Base-by-base conservation (phyloP, 441 rosid genomes). In the Populus trichocarpa region DNA sequence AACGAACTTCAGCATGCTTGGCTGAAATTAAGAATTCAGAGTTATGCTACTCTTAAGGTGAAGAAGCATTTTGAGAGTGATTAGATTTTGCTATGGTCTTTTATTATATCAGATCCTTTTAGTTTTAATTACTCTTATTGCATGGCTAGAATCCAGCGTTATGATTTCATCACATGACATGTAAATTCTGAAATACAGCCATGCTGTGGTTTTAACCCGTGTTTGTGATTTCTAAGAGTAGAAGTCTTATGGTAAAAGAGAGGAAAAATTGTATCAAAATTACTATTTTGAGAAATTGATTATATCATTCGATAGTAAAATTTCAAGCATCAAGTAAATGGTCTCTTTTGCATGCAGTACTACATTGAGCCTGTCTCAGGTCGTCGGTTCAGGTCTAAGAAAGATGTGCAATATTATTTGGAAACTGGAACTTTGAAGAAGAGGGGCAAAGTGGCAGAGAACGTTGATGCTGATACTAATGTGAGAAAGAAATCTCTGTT, bases 321-420 rank as follows among this genome's bases (percentile, higher is more conserved):
- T 33, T 76, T 70, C 50, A 25, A 38, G 57, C 70, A 67, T 53
- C 16, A 53, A 59, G 67, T 79, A 77, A 73, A 28, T 53, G 53
- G 0, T 65, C 30, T 73, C 10, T 46, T 70, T 76, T 57, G 72
- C 75, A 72, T 89, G 86, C 86, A 92, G 99, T 91, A 90, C 78
- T 93, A 92, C 85, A 71, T 87, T 20, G 94, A 92, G 72, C 93
- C 95, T 35, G 79, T 70, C 23, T 79, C 94, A 1, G 82, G 87
- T 35, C 90, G 84, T 12, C 82, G 82, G 75, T 93, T 93, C 82
- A 86, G 98, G 76, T 93, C 98, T 8, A 95, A 80, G 87, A 88
- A 79, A 73, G 99, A 93, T 77, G 97, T 91, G 67, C 81, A 85
- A 32, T 71, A 84, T 86, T 95, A 78, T 80, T 79, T 95, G 80